phyloP scores from a whole-genome alignment of 768 basidiomycete species.

The Lactarius evosmus region DNA sequence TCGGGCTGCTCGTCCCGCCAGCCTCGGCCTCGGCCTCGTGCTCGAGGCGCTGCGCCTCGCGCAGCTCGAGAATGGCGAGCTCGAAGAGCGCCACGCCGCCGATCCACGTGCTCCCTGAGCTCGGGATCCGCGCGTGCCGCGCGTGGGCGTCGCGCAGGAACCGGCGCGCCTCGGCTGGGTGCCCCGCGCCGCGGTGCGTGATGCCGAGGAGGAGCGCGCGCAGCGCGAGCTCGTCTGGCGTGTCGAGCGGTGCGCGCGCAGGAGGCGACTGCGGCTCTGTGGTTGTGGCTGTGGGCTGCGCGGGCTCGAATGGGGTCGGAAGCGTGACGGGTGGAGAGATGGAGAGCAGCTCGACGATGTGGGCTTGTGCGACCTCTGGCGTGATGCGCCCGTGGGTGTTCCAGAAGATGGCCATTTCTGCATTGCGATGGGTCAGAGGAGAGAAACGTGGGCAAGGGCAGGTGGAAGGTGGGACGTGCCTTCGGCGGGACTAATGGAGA shows the following conservation, averaged over 20 bases:
- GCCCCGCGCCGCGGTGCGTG: conserved; percentile 54
- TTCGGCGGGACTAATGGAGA: conserved; percentile 68
- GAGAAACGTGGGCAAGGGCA: not conserved
- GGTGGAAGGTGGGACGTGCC: conserved; percentile 44
- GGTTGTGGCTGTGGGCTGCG: conserved; percentile 35
- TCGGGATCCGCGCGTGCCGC: conserved; percentile 37
- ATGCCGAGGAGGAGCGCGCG: conserved; percentile 69
- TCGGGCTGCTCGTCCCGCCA: not conserved
- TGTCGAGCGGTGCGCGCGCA: conserved; percentile 49
- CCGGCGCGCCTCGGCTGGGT: conserved; percentile 42
- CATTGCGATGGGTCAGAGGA: not conserved
- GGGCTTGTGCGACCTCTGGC: conserved; percentile 49
- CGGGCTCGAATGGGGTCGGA: conserved; percentile 23
- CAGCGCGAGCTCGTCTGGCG: conserved; percentile 65
- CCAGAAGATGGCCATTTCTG: conserved; percentile 78
- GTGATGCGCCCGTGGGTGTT: conserved; percentile 68
- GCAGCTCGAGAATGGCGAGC: conserved; percentile 65
- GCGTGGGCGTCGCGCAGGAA: conserved; percentile 53
- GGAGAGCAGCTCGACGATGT: conserved; percentile 52
- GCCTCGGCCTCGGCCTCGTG: conserved; percentile 16
- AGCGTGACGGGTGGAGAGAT: conserved; percentile 47
- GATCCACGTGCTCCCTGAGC: conserved; percentile 62
- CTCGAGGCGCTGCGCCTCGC: conserved; percentile 38
- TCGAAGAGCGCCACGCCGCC: conserved; percentile 66
- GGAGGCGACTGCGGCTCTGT: conserved; percentile 24